These are phyloP conservation scores for Tetrahymena borealis DNA, from an alignment of 73 alveolate species.

Conservation along the genomic window DNA sequence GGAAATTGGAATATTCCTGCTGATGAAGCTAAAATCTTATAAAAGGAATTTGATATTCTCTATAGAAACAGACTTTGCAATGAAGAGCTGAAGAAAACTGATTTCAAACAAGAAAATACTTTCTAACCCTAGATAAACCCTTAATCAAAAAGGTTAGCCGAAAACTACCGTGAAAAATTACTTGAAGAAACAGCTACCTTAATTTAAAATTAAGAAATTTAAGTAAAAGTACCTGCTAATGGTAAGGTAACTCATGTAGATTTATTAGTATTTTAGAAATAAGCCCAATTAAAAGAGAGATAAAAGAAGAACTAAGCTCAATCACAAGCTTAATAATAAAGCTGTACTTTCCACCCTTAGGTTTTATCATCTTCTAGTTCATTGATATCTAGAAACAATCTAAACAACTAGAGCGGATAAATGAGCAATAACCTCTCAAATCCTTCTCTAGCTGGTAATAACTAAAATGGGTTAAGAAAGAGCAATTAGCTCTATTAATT, in stretches of 20 bases:
- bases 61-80: constrained; percentile 26
- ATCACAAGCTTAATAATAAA: neutral
- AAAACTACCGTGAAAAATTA: constrained; percentile 27
- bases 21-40: constrained; percentile 18
- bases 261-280: constrained; percentile 19
- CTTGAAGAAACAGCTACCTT: constrained; percentile 33
- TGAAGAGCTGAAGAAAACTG: constrained; percentile 33
- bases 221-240: constrained; percentile 20
- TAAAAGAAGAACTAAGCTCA: constrained; percentile 18
- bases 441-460: constrained; percentile 1
- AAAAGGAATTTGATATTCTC: constrained; percentile 34
- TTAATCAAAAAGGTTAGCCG: constrained; percentile 18
- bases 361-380: neutral
- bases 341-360: constrained; percentile 34
- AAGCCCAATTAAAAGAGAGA: constrained; percentile 11
- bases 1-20: constrained; percentile 26
- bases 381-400: neutral
- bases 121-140: constrained; percentile 25
- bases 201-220: constrained; percentile 21
- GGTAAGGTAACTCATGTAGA: constrained; percentile 42
- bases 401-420: neutral
- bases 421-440: neutral
- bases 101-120: constrained; percentile 33
- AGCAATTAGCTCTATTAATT: constrained; percentile 10
- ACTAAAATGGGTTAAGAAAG: neutral